These are phyloP conservation scores for Globisporangium carolinianum DNA, from an alignment of 352 stramenopile genomes.

Conservation along the genomic window DNA sequence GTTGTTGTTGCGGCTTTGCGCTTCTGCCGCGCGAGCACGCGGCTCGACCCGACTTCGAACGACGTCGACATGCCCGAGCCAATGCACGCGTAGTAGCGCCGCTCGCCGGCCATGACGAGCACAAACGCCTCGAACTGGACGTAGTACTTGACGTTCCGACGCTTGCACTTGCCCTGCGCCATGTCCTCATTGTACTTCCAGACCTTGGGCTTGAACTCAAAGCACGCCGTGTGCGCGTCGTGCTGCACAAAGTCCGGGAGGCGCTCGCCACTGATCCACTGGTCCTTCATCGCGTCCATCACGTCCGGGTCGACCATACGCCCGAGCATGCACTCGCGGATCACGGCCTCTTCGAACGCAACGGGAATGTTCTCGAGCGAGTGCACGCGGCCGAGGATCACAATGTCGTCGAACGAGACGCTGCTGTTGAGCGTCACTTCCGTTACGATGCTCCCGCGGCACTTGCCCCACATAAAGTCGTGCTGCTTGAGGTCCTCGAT, in stretches of 20 bases:
- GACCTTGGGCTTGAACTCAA: constrained; percentile 86
- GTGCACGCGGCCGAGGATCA: constrained; percentile 75
- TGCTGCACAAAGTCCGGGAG: constrained; percentile 82
- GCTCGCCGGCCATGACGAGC: constrained; percentile 62
- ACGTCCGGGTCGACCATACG: constrained; percentile 67
- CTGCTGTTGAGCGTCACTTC: constrained; percentile 82
- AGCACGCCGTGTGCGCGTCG: constrained; percentile 61
- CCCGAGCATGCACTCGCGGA: constrained; percentile 78
- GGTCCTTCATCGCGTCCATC: constrained; percentile 82
- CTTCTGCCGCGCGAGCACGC: constrained; percentile 78
- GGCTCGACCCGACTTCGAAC: constrained; percentile 80
- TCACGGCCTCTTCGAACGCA: constrained; percentile 78
- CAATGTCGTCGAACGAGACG: constrained; percentile 73
- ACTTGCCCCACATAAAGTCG: constrained; percentile 90
- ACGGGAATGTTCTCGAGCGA: constrained; percentile 81
- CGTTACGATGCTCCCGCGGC: constrained; percentile 70
- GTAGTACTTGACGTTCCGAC: constrained; percentile 85
- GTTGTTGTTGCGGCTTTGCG: constrained; percentile 59
- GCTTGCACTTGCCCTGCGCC: constrained; percentile 85
- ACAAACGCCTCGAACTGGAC: constrained; percentile 86
- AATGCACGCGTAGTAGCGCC: constrained; percentile 79
- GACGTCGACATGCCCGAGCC: constrained; percentile 81
- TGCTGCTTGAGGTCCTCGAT: constrained; percentile 86
- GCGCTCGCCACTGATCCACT: constrained; percentile 79
- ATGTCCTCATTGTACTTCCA: constrained; percentile 89